Evolutionary conservation across 148 eudicot species (phyloP).

Genomic region (Camellia lanceoleosa): DNA sequence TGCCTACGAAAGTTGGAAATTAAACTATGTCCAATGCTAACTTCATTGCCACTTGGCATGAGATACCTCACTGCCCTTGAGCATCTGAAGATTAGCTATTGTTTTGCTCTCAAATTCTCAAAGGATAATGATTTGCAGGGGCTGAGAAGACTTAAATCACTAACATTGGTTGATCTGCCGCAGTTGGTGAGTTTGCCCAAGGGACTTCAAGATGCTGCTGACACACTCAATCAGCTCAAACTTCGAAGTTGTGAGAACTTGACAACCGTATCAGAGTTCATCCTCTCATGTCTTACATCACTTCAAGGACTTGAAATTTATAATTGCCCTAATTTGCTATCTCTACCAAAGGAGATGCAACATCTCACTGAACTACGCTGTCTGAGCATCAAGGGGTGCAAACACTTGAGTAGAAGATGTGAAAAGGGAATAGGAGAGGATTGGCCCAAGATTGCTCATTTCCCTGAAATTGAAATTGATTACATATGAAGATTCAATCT

Average conservation of each 20-base stretch:
- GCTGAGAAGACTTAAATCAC: background rate
- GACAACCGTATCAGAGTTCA: background rate
- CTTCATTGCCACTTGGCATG: too few relatives aligned
- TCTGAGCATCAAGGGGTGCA: background rate
- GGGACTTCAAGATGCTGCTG: background rate
- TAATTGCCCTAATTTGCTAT: background rate
- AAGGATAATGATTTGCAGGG: background rate
- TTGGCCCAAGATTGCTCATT: too few relatives aligned
- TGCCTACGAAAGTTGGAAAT: background rate
- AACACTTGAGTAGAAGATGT: too few relatives aligned
- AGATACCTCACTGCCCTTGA: too few relatives aligned
- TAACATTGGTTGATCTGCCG: background rate
- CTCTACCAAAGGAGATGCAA: background rate
- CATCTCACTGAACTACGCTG: background rate
- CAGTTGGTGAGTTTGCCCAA: background rate
- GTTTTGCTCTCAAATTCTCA: background rate
- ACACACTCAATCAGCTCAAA: background rate
- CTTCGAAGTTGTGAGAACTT: background rate
- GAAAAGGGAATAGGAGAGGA: too few relatives aligned
- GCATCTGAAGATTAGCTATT: background rate
- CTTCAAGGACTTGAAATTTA: background rate
- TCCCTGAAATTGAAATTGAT: too few relatives aligned
- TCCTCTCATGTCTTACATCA: background rate
- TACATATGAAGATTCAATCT: too few relatives aligned
- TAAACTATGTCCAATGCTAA: background rate